Evolutionary conservation across 164 flowering plant genomes (phyloP), one percentile per base, ranked within the genome.

Genomic region (Cinnamomum micranthum): DNA sequence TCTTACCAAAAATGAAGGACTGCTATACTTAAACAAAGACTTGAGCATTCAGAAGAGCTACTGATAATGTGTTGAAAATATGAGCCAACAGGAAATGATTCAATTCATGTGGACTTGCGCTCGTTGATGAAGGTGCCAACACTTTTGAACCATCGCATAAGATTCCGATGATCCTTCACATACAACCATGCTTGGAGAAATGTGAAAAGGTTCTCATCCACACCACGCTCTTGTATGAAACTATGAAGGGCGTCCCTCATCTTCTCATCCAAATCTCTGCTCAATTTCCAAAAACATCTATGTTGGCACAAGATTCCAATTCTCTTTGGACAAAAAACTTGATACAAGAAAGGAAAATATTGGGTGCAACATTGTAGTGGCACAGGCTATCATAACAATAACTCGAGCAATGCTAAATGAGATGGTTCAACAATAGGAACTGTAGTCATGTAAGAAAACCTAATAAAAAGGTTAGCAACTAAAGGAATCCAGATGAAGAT

Each of bases 131-230:
- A 87, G 20, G 75, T 70, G 69, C 94, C 98, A 5, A 88, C 87
- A 50, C 88, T 65, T 84, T 86, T 91, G 82, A 93, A 92, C 97
- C 97, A 96, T 0, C 82, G 82, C 89, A 92, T 72, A 58, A 90
- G 90, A 78, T 85, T 86, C 64, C 97, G 84, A 75, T 92, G 93
- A 75, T 94, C 97, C 83, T 90, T 96, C 75, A 96, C 97, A 75
- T 94, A 94, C 24, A 96, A 91, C 98, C 98, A 96, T 74, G 98
- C 95, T 76, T 89, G 98, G 80, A 96, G 93, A 84, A 92, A 96
- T 59, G 87, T 87, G 73, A 93, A 93, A 47, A 96, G 94, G 69
- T 78, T 86, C 76, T 89, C 97, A 73, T 88, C 84, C 71, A 95
- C 82, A 20, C 99, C 99, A 71, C 97, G 90, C 79, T 89, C 93